phyloP scores from a whole-genome alignment of 2,329 filamentous ascomycete genomes.

The Sordariomycetes sp. region DNA sequence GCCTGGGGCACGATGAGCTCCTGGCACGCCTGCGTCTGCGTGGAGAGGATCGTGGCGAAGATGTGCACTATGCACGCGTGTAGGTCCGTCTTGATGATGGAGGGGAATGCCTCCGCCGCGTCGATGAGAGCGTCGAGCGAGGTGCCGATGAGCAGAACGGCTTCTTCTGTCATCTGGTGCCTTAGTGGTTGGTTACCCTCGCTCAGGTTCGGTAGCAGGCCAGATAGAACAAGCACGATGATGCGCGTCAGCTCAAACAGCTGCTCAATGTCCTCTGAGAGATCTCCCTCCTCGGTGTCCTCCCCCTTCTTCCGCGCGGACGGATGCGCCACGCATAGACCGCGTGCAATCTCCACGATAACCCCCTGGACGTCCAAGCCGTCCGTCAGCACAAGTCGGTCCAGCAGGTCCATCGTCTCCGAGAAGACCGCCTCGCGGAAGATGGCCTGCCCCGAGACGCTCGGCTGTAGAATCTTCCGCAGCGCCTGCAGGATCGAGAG shows the following conservation, averaged over 20 bases:
- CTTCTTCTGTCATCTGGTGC: conserved; percentile 78
- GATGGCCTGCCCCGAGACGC: conserved; percentile 91
- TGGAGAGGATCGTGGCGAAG: conserved; percentile 85
- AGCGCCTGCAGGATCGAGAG: conserved; percentile 82
- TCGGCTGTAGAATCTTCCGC: conserved; percentile 89
- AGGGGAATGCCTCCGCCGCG: conserved; percentile 88
- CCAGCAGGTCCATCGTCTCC: conserved; percentile 92
- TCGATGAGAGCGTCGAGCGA: conserved; percentile 84
- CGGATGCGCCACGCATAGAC: conserved; percentile 82
- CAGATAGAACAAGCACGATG: conserved; percentile 85
- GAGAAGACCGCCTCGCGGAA: conserved; percentile 94
- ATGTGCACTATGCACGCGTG: conserved; percentile 97
- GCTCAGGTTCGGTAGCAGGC: conserved; percentile 72
- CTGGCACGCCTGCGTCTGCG: conserved; percentile 62
- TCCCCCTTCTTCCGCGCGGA: conserved; percentile 51
- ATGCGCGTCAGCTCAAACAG: conserved; percentile 94
- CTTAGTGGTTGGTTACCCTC: conserved; percentile 56
- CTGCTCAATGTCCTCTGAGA: conserved; percentile 96
- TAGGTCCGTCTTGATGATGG: conserved; percentile 91
- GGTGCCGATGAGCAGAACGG: conserved; percentile 66
- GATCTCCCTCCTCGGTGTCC: conserved; percentile 57
- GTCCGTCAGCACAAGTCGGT: conserved; percentile 86
- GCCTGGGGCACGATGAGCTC: conserved; percentile 80
- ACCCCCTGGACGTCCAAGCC: conserved; percentile 79
- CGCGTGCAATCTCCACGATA: conserved; percentile 88